phyloP scores from a whole-genome alignment of 2,329 filamentous ascomycete genomes.

The Cryphonectria naterciae region DNA sequence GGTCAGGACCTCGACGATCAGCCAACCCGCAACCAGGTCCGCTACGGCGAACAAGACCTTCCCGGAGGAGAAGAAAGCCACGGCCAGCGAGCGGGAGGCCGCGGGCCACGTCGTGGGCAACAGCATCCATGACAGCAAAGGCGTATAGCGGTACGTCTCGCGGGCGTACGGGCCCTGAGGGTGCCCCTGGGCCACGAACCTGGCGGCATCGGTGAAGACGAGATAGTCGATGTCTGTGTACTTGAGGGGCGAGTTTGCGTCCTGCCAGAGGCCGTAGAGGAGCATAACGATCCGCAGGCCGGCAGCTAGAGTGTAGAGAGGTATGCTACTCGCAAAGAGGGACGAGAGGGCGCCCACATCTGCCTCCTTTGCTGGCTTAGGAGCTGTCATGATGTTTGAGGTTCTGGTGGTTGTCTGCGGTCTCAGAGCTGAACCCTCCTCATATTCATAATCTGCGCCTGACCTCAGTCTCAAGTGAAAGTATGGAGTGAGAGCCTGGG shows the following conservation, averaged over 20 bases:
- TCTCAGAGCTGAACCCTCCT: not conserved
- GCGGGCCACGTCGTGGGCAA: constrained; percentile 71
- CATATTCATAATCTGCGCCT: not conserved
- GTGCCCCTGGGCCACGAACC: constrained; percentile 67
- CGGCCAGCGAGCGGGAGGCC: constrained; percentile 33
- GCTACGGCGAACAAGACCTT: constrained; percentile 84
- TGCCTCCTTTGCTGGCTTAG: constrained; percentile 1
- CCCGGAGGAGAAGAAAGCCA: constrained; percentile 75
- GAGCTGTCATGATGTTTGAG: constrained; percentile 8
- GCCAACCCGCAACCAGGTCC: constrained; percentile 82
- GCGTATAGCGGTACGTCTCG: constrained; percentile 97
- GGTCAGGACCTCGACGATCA: constrained; percentile 58
- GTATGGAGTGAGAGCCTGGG: not conserved
- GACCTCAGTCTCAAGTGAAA: not conserved
- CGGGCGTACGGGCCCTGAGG: constrained; percentile 75
- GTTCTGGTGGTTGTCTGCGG: not conserved
- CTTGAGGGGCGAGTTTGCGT: constrained; percentile 88
- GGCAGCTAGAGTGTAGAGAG: constrained; percentile 61
- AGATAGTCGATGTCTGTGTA: constrained; percentile 99
- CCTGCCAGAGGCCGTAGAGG: constrained; percentile 89
- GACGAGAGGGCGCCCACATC: constrained; percentile 30
- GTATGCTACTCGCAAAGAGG: constrained; percentile 45
- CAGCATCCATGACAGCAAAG: constrained; percentile 88
- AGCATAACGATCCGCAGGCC: constrained; percentile 74
- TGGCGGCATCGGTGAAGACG: constrained; percentile 94